A percentile compares a stretch with the other conserved stretches of the same genome.
Conservation (phyloP, 345 rosid genomes). For the Gossypium anomalum region DNA sequence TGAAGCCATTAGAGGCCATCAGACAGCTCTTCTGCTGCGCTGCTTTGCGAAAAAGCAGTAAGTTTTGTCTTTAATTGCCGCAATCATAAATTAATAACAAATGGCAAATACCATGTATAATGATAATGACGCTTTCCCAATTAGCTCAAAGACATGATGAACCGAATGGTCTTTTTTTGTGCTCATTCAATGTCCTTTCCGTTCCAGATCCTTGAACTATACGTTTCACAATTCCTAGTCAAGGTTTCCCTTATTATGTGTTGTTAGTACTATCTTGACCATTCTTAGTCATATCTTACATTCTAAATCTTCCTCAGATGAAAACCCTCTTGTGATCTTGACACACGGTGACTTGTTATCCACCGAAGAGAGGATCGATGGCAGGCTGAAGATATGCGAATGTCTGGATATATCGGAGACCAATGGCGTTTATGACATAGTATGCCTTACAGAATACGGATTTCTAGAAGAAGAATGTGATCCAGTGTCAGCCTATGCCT, state of each 20-base stretch:
- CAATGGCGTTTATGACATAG: constrained; percentile 42
- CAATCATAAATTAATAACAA: not conserved
- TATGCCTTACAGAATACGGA: constrained; percentile 55
- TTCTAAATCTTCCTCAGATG: constrained; percentile 28
- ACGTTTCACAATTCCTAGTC: too few relatives aligned
- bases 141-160: not conserved
- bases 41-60: constrained; percentile 47
- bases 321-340: constrained; percentile 46
- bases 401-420: constrained; percentile 32
- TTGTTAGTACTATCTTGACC: too few relatives aligned
- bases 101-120: too few relatives aligned
- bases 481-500: constrained; percentile 43
- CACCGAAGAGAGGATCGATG: constrained; percentile 43
- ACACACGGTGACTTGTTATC: constrained; percentile 51
- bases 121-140: not conserved
- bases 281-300: constrained; percentile 17
- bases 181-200: not conserved
- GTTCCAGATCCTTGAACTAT: too few relatives aligned
- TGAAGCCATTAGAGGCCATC: constrained; percentile 37
- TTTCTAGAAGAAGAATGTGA: constrained; percentile 46
- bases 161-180: not conserved
- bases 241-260: too few relatives aligned
- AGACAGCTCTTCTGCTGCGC: constrained; percentile 39
- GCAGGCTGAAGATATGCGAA: constrained; percentile 45
- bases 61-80: constrained; percentile 19